Evolutionary conservation across 1,284 basidiomycete genomes (phyloP), one percentile per base, ranked within the genome.

Genomic region (Blastosporella zonata): DNA sequence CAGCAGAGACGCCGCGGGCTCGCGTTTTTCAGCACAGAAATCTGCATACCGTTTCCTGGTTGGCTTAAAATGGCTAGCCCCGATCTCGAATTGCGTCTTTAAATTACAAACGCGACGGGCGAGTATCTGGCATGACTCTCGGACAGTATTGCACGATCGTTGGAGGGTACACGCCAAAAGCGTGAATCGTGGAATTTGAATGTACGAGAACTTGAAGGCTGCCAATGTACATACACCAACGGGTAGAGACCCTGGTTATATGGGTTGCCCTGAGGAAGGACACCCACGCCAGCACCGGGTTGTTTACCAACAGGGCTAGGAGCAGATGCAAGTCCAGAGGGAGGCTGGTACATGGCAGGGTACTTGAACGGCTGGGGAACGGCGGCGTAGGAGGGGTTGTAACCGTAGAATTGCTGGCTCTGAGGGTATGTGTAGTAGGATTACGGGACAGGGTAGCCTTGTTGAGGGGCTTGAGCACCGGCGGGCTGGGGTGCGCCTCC

Each of bases 381-480:
- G 33, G 74, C 74, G 53, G 72, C 74, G 55, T 87, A 87, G 10
- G 77, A 81, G 31, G 81, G 82, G 59, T 74, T 82, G 68, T 89
- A 89, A 1, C 84, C 80, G 54, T 87, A 88, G 65, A 80, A 88
- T 57, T 88, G 84, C 57, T 88, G 85, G 58, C 79, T 84, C 60
- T 85, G 83, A 4, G 81, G 81, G 64, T 84, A 87, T 15, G 79
- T 77, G 48, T 76, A 79, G 50, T 76, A 81, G 66, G 78, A 85
- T 62, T 84, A 87, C 60, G 73, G 81, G 50, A 74, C 80, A 49
- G 67, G 69, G 57, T 81, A 81, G 41, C 71, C 69, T 58, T 84
- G 81, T 55, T 83, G 82, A 22, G 80, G 81, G 10, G 75, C 80
- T 64, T 84, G 83, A 3, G 72, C 73, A 13, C 73, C 71, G 25